Evolutionary conservation across 2,329 filamentous ascomycete species (phyloP).

Genomic region (Botrytis elliptica): DNA sequence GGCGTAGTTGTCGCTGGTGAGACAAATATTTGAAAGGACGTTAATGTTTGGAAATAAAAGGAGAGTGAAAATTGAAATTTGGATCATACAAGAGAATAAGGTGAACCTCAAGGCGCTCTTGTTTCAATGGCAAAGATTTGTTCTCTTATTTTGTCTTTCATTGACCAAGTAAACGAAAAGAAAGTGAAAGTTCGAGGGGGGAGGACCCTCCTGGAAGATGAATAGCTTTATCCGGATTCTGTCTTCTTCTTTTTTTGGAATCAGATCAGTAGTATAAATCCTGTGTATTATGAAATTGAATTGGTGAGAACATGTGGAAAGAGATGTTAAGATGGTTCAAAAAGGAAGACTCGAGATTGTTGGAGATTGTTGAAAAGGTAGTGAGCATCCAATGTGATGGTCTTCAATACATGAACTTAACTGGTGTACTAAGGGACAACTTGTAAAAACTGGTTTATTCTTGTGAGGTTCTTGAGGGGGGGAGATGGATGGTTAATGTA

Average conservation of each 20-base stretch:
- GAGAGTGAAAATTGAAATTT: neutral
- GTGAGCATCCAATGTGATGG: neutral
- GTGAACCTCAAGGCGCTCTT: neutral
- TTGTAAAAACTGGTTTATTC: neutral
- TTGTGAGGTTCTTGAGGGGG: neutral
- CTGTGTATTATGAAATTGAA: neutral
- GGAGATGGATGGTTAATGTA: neutral
- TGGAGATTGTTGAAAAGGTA: neutral
- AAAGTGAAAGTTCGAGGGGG: neutral
- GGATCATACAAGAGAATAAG: neutral
- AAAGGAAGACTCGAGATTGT: neutral
- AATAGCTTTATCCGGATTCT: neutral
- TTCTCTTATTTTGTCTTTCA: neutral
- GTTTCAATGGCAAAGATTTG: neutral
- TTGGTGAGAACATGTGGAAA: neutral
- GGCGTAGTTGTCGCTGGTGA: neutral
- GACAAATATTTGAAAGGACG: neutral
- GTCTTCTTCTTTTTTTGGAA: neutral
- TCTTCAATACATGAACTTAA: neutral
- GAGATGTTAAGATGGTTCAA: neutral
- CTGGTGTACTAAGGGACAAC: neutral
- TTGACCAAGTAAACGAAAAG: neutral
- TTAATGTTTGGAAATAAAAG: neutral
- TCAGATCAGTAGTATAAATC: neutral
- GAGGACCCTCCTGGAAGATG: neutral